Conservation (phyloP, 106 monocot genomes). For the Dendrobium catenatum region DNA sequence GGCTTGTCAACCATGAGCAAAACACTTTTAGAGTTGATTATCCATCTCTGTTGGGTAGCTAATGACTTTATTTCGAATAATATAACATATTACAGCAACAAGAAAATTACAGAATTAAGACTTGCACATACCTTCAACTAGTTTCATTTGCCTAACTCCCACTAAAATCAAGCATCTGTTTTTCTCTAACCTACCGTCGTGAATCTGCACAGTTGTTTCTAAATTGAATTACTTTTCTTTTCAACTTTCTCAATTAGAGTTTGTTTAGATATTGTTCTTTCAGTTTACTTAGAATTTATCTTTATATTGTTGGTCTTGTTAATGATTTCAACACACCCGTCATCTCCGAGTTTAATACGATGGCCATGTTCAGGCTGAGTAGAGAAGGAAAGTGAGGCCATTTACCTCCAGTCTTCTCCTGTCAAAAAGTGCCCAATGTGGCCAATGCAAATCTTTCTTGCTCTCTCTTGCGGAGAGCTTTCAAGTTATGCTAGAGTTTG, state of each 20-base stretch:
- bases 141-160: too few species aligned
- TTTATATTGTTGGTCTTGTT: too few species aligned
- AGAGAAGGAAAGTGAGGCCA: too few species aligned
- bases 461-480: too few species aligned
- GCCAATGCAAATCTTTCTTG: too few species aligned
- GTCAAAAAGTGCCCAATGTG: too few species aligned
- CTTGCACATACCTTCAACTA: neutral
- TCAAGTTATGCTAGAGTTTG: too few species aligned
- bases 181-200: neutral
- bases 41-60: neutral
- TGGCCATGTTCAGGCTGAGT: too few species aligned
- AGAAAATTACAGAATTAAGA: neutral
- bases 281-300: neutral
- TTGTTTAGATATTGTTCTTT: neutral
- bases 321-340: too few species aligned
- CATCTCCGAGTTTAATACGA: too few species aligned
- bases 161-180: neutral
- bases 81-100: neutral
- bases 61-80: neutral
- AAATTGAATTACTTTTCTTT: neutral
- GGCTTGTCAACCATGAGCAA: neutral
- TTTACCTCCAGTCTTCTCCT: too few species aligned
- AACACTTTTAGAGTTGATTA: neutral
- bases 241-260: neutral
- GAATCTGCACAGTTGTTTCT: neutral